These are phyloP conservation scores for Pistacia integerrima DNA, from an alignment of 345 rosid species.

Conservation along the genomic window DNA sequence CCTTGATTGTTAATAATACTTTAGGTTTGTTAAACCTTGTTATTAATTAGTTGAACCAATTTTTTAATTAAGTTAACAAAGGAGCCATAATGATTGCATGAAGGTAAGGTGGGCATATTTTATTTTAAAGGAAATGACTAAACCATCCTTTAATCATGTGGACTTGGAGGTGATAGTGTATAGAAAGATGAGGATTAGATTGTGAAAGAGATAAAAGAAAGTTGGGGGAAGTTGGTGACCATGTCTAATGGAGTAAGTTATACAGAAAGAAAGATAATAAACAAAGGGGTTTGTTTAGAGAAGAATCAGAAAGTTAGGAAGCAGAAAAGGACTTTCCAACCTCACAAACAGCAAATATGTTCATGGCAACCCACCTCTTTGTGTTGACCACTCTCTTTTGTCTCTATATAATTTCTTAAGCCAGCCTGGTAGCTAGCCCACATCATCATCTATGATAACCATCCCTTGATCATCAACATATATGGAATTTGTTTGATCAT, in stretches of 20 bases:
- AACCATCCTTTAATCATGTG: conserved; percentile 9
- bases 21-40: conserved; percentile 26
- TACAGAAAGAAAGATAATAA: conserved; percentile 17
- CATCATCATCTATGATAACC: not conserved
- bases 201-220: not conserved
- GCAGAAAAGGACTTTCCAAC: conserved; percentile 83
- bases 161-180: not conserved
- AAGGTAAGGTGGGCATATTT: conserved; percentile 3
- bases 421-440: not conserved
- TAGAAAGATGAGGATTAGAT: conserved; percentile 10
- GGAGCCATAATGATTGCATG: conserved; percentile 23
- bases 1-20: not conserved
- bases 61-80: conserved; percentile 13
- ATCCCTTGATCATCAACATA: not conserved
- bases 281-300: not conserved
- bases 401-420: not conserved
- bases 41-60: not conserved
- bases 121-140: conserved; percentile 23
- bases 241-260: conserved; percentile 36
- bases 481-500: not conserved
- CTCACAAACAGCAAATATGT: conserved; percentile 47
- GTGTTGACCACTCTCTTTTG: not conserved
- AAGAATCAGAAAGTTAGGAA: conserved; percentile 43
- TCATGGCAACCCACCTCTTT: conserved; percentile 44
- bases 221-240: conserved; percentile 31